Evolutionary conservation across 306 rosid species (phyloP), one percentile per base, ranked within the genome.

Genomic region (Dalbergia cultrata): DNA sequence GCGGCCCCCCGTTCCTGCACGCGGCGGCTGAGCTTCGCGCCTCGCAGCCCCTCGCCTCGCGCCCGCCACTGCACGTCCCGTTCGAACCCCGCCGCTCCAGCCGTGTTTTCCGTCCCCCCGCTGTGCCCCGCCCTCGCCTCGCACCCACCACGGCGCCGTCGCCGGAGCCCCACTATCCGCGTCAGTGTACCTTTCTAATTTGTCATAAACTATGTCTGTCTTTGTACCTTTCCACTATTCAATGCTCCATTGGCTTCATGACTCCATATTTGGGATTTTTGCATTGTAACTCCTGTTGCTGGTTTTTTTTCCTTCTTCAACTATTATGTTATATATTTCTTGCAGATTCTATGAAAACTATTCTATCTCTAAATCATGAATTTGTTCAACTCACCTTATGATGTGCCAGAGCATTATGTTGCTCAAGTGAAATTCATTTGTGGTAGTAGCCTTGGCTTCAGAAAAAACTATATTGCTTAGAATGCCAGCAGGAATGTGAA

Each of bases 381-480:
- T 31, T 62, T 53, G 33, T 59, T 72, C 61, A 64, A 47, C 16
- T 54, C 34, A 45, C 47, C 79, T 62, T 56, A 50, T 71, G 70
- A 68, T 58, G 60, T 47, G 68, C 47, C 10, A 66, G 57, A 52
- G 26, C 84, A 60, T 70, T 61, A n/a, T 35, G 22, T 69, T 53
- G 41, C n/a, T 62, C 52, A 17, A 61, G 78, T 58, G 39, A 67
- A 45, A 64, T 75, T 57, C 59, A 65, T 37, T 19, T 22, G 13
- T 73, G 80, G 59, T 5, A 33, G n/a, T 66, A 79, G 17, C 58
- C 58, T 57, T 67, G 44, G 14, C 22, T 65, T 37, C 53, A 35
- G 49, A 56, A 34, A 75, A 65, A 59, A 77, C 47, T 72, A 33
- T 71, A 64, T 17, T 62, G 11, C 34, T 10, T 43, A 17, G 22